A percentile compares a stretch with the other conserved stretches of the same genome.
These are phyloP conservation scores for Malus sieversii DNA, from an alignment of 306 rosid genomes.

Conservation along the genomic window DNA sequence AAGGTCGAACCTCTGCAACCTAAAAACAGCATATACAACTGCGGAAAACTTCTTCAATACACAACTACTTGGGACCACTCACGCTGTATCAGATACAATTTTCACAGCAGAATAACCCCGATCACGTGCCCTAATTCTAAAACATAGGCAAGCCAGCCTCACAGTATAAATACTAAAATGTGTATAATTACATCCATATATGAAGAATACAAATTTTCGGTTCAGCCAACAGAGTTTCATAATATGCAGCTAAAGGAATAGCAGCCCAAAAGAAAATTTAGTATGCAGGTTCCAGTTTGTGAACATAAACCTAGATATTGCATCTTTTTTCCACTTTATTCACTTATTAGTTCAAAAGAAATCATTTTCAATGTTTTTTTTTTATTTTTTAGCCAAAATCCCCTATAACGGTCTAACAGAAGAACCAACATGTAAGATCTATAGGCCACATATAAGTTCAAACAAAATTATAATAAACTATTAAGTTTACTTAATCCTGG, in stretches of 20 bases:
- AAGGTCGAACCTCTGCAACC: background rate
- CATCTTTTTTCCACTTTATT: background rate
- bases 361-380: background rate
- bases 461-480: too few species aligned
- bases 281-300: background rate
- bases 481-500: too few species aligned
- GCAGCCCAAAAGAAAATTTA: too few species aligned
- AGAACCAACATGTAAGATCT: background rate
- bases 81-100: background rate
- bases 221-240: background rate
- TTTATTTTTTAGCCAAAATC: background rate
- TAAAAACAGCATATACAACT: background rate
- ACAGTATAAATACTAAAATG: background rate
- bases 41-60: background rate
- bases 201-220: too few species aligned
- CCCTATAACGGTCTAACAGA: background rate
- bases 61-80: background rate
- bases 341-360: background rate
- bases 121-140: background rate
- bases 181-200: background rate
- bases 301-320: background rate
- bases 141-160: background rate
- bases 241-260: too few species aligned
- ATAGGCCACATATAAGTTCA: background rate
- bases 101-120: background rate